phyloP scores from a whole-genome alignment of 179 eudicot genomes.

The Vitellaria paradoxa region DNA sequence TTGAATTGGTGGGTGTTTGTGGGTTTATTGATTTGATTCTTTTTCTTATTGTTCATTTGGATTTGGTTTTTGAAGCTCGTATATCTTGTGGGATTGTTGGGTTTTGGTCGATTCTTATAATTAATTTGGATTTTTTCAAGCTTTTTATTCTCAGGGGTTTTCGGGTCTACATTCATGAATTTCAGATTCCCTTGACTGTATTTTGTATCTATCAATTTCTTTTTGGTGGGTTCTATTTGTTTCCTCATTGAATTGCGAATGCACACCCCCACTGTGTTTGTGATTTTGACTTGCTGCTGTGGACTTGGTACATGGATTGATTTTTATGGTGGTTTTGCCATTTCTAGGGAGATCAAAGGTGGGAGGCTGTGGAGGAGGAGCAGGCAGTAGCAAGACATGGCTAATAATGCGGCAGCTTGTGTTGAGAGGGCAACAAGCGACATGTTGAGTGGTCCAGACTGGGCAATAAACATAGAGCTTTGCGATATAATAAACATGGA shows the following conservation, averaged over 20 bases:
- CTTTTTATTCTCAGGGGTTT: background rate
- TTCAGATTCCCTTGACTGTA: background rate
- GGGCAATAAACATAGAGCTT: slow-evolving; percentile 90
- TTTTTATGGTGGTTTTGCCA: background rate
- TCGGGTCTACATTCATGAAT: background rate
- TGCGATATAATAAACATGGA: slow-evolving; percentile 87
- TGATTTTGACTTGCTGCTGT: background rate
- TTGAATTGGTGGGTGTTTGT: slow-evolving; percentile 5
- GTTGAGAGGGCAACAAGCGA: slow-evolving; percentile 99
- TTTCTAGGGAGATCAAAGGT: slow-evolving; percentile 18
- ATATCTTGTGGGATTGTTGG: background rate
- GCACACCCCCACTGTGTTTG: background rate
- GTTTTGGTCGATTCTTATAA: background rate
- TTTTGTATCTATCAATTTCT: background rate
- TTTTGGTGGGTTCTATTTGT: background rate
- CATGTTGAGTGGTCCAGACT: slow-evolving; percentile 79
- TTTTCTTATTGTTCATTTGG: background rate
- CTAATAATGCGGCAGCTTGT: slow-evolving; percentile 61
- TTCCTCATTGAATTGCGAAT: background rate
- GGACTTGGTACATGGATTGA: background rate
- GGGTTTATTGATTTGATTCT: background rate
- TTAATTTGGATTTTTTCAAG: background rate
- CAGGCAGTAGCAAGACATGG: slow-evolving; percentile 35
- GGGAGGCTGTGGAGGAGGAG: background rate
- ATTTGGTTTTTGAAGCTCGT: background rate